phyloP scores from a whole-genome alignment of 768 basidiomycete genomes.

The Rhizopogon roseolus region DNA sequence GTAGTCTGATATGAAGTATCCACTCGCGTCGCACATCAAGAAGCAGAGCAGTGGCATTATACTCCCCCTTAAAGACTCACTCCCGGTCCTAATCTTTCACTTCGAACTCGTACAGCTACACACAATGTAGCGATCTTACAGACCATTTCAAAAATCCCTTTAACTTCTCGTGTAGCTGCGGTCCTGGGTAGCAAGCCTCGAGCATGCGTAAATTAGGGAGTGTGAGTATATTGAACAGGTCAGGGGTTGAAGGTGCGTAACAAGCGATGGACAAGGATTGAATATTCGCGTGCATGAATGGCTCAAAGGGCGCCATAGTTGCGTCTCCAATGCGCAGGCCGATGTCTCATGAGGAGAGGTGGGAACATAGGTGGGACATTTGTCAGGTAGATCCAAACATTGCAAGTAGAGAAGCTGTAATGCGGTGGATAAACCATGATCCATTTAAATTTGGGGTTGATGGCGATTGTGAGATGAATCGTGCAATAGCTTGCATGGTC shows the following conservation, averaged over 20 bases:
- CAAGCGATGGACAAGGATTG: constrained; percentile 8
- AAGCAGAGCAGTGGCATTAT: too few relatives aligned
- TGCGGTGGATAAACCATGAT: too few relatives aligned
- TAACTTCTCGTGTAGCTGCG: constrained; percentile 11
- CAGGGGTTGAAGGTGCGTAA: constrained; percentile 1
- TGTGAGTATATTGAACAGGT: not conserved
- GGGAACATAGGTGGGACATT: constrained; percentile 13
- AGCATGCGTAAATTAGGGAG: not conserved
- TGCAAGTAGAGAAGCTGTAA: constrained; percentile 4
- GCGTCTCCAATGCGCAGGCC: not conserved
- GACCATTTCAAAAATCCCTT: constrained; percentile 12
- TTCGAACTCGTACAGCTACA: too few relatives aligned
- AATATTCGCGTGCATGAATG: constrained; percentile 8
- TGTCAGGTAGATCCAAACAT: constrained; percentile 14
- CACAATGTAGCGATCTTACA: too few relatives aligned
- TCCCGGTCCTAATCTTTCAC: too few relatives aligned
- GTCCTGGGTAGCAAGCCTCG: not conserved
- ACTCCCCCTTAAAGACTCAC: too few relatives aligned
- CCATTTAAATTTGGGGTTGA: not conserved
- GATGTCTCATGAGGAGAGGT: constrained; percentile 13
- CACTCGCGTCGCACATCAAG: too few relatives aligned
- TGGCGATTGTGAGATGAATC: constrained; percentile 2
- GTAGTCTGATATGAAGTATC: too few relatives aligned
- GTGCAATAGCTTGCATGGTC: not conserved
- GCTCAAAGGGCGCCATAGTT: not conserved